phyloP scores from a whole-genome alignment of 140 eudicot species.

The Oenanthe javanica region DNA sequence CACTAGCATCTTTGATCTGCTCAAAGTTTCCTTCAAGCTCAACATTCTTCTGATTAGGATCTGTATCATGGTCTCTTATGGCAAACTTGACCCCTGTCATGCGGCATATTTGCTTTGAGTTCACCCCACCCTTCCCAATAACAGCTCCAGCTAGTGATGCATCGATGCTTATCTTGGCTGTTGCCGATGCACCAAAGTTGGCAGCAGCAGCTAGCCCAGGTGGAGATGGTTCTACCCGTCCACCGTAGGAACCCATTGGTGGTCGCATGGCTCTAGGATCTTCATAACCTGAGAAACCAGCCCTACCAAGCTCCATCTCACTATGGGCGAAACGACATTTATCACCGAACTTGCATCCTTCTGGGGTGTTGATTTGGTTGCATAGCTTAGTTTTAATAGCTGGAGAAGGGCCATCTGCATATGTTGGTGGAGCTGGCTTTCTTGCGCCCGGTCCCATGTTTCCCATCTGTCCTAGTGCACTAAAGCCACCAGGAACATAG shows the following conservation, averaged over 20 bases:
- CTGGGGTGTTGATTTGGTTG: constrained; percentile 61
- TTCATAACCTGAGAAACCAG: constrained; percentile 27
- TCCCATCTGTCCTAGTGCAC: constrained; percentile 40
- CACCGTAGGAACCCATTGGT: constrained; percentile 21
- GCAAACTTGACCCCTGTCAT: constrained; percentile 55
- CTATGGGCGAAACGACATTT: constrained; percentile 69
- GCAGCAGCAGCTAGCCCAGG: constrained; percentile 38
- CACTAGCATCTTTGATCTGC: constrained; percentile 34
- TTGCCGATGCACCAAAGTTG: constrained; percentile 54
- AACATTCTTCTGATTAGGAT: constrained; percentile 45
- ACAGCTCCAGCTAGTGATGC: constrained; percentile 57
- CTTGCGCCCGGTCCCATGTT: constrained; percentile 38
- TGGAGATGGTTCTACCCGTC: constrained; percentile 35
- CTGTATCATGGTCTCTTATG: constrained; percentile 52
- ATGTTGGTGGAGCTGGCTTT: constrained; percentile 37
- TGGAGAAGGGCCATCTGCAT: constrained; percentile 34
- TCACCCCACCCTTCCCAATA: constrained; percentile 54
- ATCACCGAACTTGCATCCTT: constrained; percentile 79
- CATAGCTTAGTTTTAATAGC: constrained; percentile 49
- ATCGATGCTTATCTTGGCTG: constrained; percentile 60
- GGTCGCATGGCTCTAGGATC: constrained; percentile 50
- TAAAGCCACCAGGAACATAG: constrained; percentile 69
- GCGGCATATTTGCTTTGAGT: constrained; percentile 52
- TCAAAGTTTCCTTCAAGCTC: constrained; percentile 68
- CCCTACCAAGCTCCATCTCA: constrained; percentile 45